phyloP scores from a whole-genome alignment of 345 rosid genomes.

The Alliaria petiolata region DNA sequence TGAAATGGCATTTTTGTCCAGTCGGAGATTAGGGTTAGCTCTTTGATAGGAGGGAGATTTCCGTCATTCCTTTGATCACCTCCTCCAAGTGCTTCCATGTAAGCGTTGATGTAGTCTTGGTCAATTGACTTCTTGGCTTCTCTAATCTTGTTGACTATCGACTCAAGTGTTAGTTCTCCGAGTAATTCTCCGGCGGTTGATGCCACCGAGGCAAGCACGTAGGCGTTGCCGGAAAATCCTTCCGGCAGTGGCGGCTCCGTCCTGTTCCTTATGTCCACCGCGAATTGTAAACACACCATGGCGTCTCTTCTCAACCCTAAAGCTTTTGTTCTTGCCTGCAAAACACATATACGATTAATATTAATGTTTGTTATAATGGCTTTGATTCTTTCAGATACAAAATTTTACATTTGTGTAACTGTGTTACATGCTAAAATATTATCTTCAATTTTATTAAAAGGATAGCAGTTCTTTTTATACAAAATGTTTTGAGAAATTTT shows the following conservation, averaged over 20 bases:
- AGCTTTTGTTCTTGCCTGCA: conserved; percentile 59
- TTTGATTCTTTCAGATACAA: not conserved
- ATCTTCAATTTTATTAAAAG: not conserved
- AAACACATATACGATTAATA: not conserved
- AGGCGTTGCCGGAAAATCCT: conserved; percentile 63
- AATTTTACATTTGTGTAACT: not conserved
- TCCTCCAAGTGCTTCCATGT: conserved; percentile 50
- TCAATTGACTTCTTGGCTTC: conserved; percentile 53
- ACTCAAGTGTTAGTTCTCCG: conserved; percentile 35
- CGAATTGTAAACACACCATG: conserved; percentile 65
- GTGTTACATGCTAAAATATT: not conserved
- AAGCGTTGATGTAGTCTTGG: conserved; percentile 48
- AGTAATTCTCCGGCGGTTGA: conserved; percentile 49
- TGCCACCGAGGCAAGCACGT: conserved; percentile 53
- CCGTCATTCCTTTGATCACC: conserved; percentile 23
- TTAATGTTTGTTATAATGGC: not conserved
- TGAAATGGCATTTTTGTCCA: conserved; percentile 80
- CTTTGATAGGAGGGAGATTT: conserved; percentile 53
- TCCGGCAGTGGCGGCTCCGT: conserved; percentile 42
- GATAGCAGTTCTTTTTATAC: not conserved
- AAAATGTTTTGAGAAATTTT: not conserved
- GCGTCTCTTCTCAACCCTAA: conserved; percentile 40
- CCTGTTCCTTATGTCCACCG: conserved; percentile 56
- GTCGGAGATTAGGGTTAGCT: conserved; percentile 56
- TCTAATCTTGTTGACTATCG: conserved; percentile 42